A percentile compares a stretch with the other conserved stretches of the same genome.
Conservation (phyloP, 768 basidiomycete genomes). For the Pisolithus marmoratus region DNA sequence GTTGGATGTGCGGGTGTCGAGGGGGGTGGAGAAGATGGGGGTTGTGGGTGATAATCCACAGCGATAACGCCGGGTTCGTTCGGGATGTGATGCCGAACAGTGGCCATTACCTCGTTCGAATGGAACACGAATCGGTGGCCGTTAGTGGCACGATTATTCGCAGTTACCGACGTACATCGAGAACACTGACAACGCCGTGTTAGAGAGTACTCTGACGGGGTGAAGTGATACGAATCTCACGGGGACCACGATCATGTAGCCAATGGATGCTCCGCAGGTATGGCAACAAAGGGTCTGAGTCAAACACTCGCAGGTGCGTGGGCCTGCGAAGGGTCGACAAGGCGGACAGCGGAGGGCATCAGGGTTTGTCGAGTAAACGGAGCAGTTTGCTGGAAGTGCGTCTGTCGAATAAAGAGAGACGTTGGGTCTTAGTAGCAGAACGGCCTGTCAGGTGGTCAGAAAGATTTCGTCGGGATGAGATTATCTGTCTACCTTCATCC, state of each 20-base stretch:
- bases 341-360: slow-evolving; percentile 36
- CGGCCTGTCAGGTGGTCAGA: slow-evolving; percentile 46
- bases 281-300: slow-evolving; percentile 80
- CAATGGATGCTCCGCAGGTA: slow-evolving; percentile 67
- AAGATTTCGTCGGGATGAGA: background rate
- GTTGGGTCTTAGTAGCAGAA: slow-evolving; percentile 74
- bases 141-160: slow-evolving; percentile 68
- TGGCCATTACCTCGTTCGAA: slow-evolving; percentile 57
- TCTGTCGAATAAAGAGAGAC: slow-evolving; percentile 83
- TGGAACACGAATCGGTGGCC: slow-evolving; percentile 88
- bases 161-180: slow-evolving; percentile 69
- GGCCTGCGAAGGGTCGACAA: slow-evolving; percentile 30
- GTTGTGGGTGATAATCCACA: slow-evolving; percentile 31
- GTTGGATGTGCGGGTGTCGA: slow-evolving; percentile 26
- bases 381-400: slow-evolving; percentile 72
- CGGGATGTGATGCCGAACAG: slow-evolving; percentile 57
- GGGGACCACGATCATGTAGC: slow-evolving; percentile 78
- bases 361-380: slow-evolving; percentile 50
- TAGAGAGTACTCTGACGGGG: slow-evolving; percentile 2
- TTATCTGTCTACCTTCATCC: slow-evolving; percentile 59
- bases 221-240: slow-evolving; percentile 22
- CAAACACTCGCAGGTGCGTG: slow-evolving; percentile 77
- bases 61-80: slow-evolving; percentile 60
- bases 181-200: slow-evolving; percentile 40
- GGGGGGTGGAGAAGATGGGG: slow-evolving; percentile 26